These are phyloP conservation scores for Lentinula detonsa DNA, from an alignment of 768 basidiomycete genomes.

Conservation along the genomic window DNA sequence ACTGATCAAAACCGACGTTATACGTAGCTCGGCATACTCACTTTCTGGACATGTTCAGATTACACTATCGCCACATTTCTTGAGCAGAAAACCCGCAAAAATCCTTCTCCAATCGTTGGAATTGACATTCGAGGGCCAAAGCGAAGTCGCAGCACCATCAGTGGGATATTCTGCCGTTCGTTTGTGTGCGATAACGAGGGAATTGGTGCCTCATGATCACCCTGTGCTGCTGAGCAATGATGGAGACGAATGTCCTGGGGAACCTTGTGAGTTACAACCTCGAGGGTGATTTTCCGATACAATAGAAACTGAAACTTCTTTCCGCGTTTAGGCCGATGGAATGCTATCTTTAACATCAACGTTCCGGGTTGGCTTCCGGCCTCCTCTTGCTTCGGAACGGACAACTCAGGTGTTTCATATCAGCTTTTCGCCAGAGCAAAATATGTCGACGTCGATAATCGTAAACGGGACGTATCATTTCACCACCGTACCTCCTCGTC, in stretches of 20 bases:
- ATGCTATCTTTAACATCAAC: constrained; percentile 72
- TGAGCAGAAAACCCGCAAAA: constrained; percentile 40
- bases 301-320: constrained; percentile 1
- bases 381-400: constrained; percentile 43
- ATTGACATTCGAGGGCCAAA: constrained; percentile 82
- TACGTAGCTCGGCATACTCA: constrained; percentile 73
- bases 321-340: constrained; percentile 47
- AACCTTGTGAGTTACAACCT: constrained; percentile 37
- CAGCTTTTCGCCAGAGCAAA: constrained; percentile 62
- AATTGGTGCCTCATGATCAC: constrained; percentile 48
- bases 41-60: constrained; percentile 78
- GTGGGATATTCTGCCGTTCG: constrained; percentile 67
- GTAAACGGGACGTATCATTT: constrained; percentile 6
- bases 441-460: constrained; percentile 42
- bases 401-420: constrained; percentile 57
- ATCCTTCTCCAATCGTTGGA: constrained; percentile 63
- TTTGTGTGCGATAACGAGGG: constrained; percentile 59
- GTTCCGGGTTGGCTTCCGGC: constrained; percentile 91
- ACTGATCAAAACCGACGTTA: neutral
- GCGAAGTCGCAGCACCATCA: constrained; percentile 59
- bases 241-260: constrained; percentile 46
- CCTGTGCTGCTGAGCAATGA: constrained; percentile 63
- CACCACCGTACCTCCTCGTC: neutral
- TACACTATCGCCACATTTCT: constrained; percentile 48
- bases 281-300: neutral